Evolutionary conservation across 192 early-diverging fungal species (phyloP), one percentile per base, ranked within the genome.

Genomic region (Backusella circina): DNA sequence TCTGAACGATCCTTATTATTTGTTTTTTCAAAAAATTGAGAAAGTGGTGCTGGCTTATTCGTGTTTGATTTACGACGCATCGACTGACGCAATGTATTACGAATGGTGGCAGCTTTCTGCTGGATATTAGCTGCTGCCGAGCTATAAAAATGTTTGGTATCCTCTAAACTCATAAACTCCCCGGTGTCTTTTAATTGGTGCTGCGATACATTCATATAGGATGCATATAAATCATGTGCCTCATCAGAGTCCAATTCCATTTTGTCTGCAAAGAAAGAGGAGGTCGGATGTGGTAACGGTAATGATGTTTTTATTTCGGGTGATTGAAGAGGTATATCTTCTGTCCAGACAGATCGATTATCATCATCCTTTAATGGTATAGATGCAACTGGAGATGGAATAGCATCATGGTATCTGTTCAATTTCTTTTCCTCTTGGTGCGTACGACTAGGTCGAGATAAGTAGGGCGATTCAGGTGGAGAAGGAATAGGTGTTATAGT

Each of bases 201-300:
- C 23, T 31, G 35, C 3, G 54, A 30, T 5, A 72, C 50, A 35
- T 33, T 68, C 74, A 75, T 47, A 69, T 66, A 68, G 5, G 38
- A 66, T 23, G n/a, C 18, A 41, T 69, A 75, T 23, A 75, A 23
- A 10, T 75, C 74, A 44, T 67, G 32, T n/a, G 65, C 74, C 30
- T 75, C 74, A 32, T 41, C 35, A n/a, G 73, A 74, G 38, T 74
- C 54, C 37, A 74, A 35, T 57, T 75, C 74, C 47, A 75, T 47
- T 54, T 75, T 75, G 39, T 75, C 74, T 37, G 74, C 44, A 37
- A 75, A 75, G 31, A 75, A 35, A 39, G 70, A 71, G 35, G 70
- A 71, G 39, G 21, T 71, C 9, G 67, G 67, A 36, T n/a, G 67
- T 23, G 67, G 67, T 35, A 68, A 38, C 32, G 67, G 67, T 37